A percentile compares a stretch with the other conserved stretches of the same genome.
These are phyloP conservation scores for Pleurostoma richardsiae DNA, from an alignment of 2,329 filamentous ascomycete species.

Conservation along the genomic window DNA sequence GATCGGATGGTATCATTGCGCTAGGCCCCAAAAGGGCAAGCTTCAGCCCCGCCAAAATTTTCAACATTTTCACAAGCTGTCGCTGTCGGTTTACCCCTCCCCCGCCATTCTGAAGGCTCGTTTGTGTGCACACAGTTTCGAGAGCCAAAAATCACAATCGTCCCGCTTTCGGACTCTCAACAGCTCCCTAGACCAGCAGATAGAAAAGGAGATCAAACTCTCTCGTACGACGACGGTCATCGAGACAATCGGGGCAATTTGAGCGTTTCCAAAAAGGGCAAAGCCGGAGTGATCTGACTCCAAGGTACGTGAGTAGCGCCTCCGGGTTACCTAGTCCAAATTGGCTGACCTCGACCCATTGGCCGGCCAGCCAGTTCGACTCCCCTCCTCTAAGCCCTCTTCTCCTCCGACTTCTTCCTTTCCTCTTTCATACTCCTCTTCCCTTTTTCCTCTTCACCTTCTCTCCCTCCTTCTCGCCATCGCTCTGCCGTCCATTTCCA, in stretches of 20 bases:
- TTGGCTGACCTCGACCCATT: not conserved
- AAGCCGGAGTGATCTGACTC: not conserved
- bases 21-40: not conserved
- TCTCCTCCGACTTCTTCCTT: not conserved
- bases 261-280: not conserved
- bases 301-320: not conserved
- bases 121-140: not conserved
- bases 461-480: conserved; percentile 5
- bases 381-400: not conserved
- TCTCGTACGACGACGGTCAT: not conserved
- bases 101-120: not conserved
- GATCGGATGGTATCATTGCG: not conserved
- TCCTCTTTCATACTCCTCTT: conserved; percentile 1
- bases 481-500: conserved; percentile 6
- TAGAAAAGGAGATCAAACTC: not conserved
- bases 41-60: not conserved
- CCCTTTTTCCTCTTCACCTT: conserved; percentile 1
- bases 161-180: not conserved
- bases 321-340: not conserved
- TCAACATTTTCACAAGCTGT: not conserved
- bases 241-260: no score
- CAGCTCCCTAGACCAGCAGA: not conserved
- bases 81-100: not conserved
- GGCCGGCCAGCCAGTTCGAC: not conserved
- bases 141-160: not conserved